Evolutionary conservation across 75 land plant species (phyloP).

Genomic region (Selaginella tamariscina): DNA sequence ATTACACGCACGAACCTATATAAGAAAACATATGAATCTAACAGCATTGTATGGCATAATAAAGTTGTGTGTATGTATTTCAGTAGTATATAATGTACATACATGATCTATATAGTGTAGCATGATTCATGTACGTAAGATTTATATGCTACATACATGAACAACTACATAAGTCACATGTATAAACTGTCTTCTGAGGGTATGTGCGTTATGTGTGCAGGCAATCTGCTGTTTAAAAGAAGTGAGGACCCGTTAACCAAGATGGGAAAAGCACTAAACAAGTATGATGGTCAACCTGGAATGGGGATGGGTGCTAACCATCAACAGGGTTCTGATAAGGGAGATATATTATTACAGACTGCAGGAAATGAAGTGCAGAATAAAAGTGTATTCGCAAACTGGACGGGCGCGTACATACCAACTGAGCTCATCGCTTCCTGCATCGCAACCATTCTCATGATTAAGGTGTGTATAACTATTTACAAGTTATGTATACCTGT

Average conservation of each 20-base stretch:
- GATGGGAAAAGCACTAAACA: constrained; percentile 37
- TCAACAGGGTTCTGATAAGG: neutral
- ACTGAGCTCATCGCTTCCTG: constrained; percentile 69
- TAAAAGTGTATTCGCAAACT: constrained; percentile 8
- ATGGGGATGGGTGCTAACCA: constrained; percentile 15
- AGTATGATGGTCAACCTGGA: constrained; percentile 21
- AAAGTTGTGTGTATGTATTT: neutral
- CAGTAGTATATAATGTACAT: neutral
- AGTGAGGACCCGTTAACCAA: constrained; percentile 31
- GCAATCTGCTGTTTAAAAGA: constrained; percentile 38
- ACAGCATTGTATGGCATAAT: neutral
- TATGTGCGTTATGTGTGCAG: constrained; percentile 24
- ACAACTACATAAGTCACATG: neutral
- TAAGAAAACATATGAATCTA: neutral
- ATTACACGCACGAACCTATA: neutral
- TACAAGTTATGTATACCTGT: too few relatives aligned
- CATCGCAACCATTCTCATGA: constrained; percentile 75
- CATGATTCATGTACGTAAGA: neutral
- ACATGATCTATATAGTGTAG: neutral
- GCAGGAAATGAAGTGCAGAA: neutral
- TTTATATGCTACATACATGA: neutral
- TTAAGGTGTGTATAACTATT: constrained; percentile 42
- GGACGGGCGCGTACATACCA: constrained; percentile 31
- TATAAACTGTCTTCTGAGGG: constrained; percentile 2
- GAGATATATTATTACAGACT: neutral